Base-by-base conservation (phyloP, 1,284 basidiomycete genomes). In the Somion occarium region DNA sequence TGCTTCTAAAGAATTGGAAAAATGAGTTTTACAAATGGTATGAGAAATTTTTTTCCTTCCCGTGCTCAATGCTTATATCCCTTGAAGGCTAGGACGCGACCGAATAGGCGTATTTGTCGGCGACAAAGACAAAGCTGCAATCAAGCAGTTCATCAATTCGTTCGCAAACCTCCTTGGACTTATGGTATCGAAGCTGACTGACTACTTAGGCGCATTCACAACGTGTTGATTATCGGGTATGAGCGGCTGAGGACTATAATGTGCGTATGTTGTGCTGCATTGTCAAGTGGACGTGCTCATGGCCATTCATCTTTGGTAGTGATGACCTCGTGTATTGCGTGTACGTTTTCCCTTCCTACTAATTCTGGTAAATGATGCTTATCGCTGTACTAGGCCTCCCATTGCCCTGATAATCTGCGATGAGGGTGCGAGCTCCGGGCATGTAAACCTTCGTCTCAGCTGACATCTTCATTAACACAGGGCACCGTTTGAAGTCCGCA, bases 341-440 rank as follows among this genome's bases (percentile, higher is more conserved):
- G 86, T 65, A 52, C 55, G 65, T 46, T 18, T 38, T 9, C 2
- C n/a, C n/a, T n/a, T n/a, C n/a, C n/a, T n/a, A n/a, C n/a, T n/a
- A n/a, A n/a, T n/a, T n/a, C n/a, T n/a, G n/a, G n/a, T n/a, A n/a
- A n/a, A n/a, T n/a, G n/a, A n/a, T n/a, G n/a, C n/a, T n/a, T n/a
- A n/a, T n/a, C n/a, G n/a, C n/a, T n/a, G n/a, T n/a, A 30, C 2
- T 47, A 89, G 85, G 47, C 94, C 94, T 9, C 86, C 90, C 1
- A 91, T 99, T 58, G 97, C 91, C 5, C 73, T 99, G 1, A 88
- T 99, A 54, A 80, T 99, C 25, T 98, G 96, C 61, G 97, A 99
- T 64, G 97, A 99, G 78, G 93, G 89, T 83, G 26, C 26, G 66
- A 61, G 18, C 30, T 34, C 15, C 30, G 7, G 30, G 7, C 30